phyloP scores from a whole-genome alignment of 1,284 basidiomycete species.

The Volvariella volvacea region DNA sequence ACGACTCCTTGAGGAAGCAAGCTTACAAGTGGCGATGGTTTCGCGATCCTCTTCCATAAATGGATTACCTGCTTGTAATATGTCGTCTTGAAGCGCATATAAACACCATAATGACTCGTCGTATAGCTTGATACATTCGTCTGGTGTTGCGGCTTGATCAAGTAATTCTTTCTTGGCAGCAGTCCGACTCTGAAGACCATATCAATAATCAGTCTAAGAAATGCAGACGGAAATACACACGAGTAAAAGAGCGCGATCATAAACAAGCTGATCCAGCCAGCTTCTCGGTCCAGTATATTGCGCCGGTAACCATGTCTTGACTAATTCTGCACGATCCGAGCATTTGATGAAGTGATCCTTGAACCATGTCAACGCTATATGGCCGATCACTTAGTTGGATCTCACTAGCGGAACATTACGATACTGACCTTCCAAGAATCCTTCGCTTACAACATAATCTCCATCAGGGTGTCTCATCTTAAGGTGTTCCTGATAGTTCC shows the following conservation, averaged over 20 bases:
- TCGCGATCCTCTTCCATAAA: constrained; percentile 81
- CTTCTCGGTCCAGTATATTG: constrained; percentile 66
- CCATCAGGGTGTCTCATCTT: constrained; percentile 72
- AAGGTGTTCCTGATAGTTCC: constrained; percentile 67
- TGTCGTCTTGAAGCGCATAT: constrained; percentile 85
- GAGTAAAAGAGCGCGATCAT: constrained; percentile 68
- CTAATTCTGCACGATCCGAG: constrained; percentile 64
- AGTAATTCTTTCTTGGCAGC: constrained; percentile 89
- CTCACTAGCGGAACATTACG: too few species aligned
- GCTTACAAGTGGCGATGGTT: constrained; percentile 77
- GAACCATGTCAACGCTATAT: constrained; percentile 65
- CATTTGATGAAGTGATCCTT: constrained; percentile 74
- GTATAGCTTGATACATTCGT: constrained; percentile 90
- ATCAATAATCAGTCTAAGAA: not conserved
- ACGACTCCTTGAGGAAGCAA: constrained; percentile 1
- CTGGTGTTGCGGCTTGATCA: constrained; percentile 67
- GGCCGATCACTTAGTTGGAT: too few species aligned
- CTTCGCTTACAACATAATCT: constrained; percentile 62
- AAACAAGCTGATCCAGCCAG: constrained; percentile 77
- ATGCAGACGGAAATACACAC: constrained; percentile 31
- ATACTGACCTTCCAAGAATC: constrained; percentile 65
- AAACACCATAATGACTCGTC: constrained; percentile 93
- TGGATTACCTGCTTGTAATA: constrained; percentile 76
- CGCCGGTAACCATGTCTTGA: constrained; percentile 77
- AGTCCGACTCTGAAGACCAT: constrained; percentile 68